phyloP scores from a whole-genome alignment of 2,329 filamentous ascomycete genomes.

The Pseudonectria foliicola region DNA sequence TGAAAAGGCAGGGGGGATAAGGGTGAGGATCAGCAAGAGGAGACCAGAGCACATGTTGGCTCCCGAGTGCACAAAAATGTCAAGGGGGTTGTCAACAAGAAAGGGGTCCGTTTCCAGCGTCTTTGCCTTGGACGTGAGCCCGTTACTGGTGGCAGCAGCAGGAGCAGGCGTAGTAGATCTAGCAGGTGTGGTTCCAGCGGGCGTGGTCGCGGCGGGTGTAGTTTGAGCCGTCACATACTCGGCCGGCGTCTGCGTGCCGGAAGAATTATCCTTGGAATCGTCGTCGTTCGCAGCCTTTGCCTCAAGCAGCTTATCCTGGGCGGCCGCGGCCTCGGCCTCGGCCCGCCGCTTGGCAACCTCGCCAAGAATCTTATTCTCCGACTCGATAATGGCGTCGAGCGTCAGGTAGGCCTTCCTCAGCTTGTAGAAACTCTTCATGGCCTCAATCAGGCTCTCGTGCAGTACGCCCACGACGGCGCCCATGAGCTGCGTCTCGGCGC shows the following conservation, averaged over 20 bases:
- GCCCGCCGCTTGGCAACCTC: conserved; percentile 6
- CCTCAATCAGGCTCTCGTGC: conserved; percentile 89
- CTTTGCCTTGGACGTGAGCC: conserved; percentile 19
- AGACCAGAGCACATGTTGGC: conserved; percentile 86
- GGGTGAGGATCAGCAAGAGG: conserved; percentile 77
- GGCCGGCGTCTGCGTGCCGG: conserved; percentile 37
- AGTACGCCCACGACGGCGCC: conserved; percentile 79
- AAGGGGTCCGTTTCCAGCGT: conserved; percentile 50
- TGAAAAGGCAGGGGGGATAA: conserved; percentile 87
- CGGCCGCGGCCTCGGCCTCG: conserved; percentile 5
- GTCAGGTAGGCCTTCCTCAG: conserved; percentile 81
- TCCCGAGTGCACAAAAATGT: conserved; percentile 84
- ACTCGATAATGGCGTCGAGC: conserved; percentile 69
- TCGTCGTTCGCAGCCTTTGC: conserved; percentile 22
- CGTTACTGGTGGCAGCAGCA: neutral
- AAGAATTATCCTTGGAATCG: conserved; percentile 39
- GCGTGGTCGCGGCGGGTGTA: conserved; percentile 14
- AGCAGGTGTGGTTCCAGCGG: conserved; percentile 4
- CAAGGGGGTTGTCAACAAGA: conserved; percentile 66
- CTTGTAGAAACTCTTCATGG: conserved; percentile 87
- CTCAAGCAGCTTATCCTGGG: conserved; percentile 31
- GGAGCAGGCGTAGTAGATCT: neutral
- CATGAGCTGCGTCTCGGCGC: conserved; percentile 84
- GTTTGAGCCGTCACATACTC: conserved; percentile 8
- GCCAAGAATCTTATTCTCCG: conserved; percentile 51